Evolutionary conservation across 768 basidiomycete species (phyloP), one percentile per base, ranked within the genome.

Genomic region (Amylocystis lapponica): DNA sequence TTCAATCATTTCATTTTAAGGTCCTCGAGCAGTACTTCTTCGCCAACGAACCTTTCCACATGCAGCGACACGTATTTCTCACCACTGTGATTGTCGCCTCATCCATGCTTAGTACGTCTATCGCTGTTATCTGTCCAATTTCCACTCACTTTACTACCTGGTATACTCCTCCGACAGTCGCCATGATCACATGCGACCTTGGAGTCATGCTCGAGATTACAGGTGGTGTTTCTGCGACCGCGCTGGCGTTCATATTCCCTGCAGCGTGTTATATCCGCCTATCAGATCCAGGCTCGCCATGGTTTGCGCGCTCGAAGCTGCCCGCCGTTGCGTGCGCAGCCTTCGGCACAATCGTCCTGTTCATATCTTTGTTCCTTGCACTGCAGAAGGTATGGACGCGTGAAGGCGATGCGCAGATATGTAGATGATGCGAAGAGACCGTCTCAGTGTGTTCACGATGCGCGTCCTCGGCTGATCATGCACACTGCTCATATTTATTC

Each of bases 191-290:
- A 1, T 96, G 93, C 59, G 95, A 99, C 62, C 76, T 99, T 12
- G 96, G 96, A n/a, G 85, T 97, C 34, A 96, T 95, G 68, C 82
- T 99, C 29, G 96, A 99, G 68, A 86, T 99, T 33, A 94, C 93
- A 0, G 96, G 96, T n/a, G 95, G 95, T n/a, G 76, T 89, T 10
- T 89, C 89, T 12, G 89, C 89, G 5, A 91, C 92, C 0, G 81
- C 91, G 0, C 75, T 97, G 9, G 95, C 95, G 3, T 97, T 83
- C 67, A 92, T 97, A 50, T 92, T 92, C 59, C 86, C 91, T 9
- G 84, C 91, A 0, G 81, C 79, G 2, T 95, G 91, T 61, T 92
- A 87, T 67, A 66, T 89, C 55, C 85, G 85, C 60, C 79, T 95
- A 36, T 59, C 72, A 11, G 75, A 81, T 48, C 62, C 70, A 35